A percentile compares a stretch with the other conserved stretches of the same genome.
Conservation (phyloP, 2,329 filamentous ascomycete genomes). For the Colletotrichum tamarilloi region DNA sequence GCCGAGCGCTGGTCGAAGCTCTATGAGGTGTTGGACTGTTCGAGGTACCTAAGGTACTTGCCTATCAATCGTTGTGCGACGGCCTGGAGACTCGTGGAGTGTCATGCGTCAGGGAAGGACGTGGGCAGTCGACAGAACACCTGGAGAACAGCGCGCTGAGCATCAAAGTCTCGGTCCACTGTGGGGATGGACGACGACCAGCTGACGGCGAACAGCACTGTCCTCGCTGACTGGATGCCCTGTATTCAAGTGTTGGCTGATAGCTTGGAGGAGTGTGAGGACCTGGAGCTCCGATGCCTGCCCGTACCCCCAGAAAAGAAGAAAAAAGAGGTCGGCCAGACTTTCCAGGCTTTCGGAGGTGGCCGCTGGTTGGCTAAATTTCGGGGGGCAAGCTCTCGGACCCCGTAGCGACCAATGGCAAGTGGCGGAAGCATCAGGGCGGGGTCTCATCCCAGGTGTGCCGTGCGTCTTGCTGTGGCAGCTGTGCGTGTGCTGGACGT, state of each 20-base stretch:
- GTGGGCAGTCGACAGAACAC: slow-evolving; percentile 29
- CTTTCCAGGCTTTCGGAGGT: neutral
- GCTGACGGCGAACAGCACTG: neutral
- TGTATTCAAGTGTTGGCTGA: neutral
- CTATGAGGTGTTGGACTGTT: neutral
- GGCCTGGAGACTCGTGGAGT: slow-evolving; percentile 6
- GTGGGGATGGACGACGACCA: slow-evolving; percentile 9
- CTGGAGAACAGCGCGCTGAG: slow-evolving; percentile 20
- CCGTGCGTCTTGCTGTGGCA: neutral
- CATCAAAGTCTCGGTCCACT: slow-evolving; percentile 12
- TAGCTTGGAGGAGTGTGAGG: neutral
- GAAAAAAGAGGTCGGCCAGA: neutral
- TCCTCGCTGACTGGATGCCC: slow-evolving; percentile 1
- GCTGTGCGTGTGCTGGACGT: slow-evolving; percentile 14
- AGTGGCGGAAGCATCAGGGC: slow-evolving; percentile 2
- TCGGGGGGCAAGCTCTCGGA: slow-evolving; percentile 19
- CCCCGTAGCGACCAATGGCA: slow-evolving; percentile 20
- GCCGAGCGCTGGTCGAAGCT: neutral
- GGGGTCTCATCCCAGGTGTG: slow-evolving; percentile 18
- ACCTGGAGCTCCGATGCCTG: neutral
- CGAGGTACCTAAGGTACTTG: neutral
- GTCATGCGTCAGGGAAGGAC: slow-evolving; percentile 21
- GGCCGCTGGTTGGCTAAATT: neutral
- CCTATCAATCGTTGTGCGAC: neutral
- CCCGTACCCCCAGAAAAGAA: neutral